Evolutionary conservation across 108 stramenopile genomes (phyloP), one percentile per base, ranked within the genome.

Genomic region (Phaeodactylum tricornutum): DNA sequence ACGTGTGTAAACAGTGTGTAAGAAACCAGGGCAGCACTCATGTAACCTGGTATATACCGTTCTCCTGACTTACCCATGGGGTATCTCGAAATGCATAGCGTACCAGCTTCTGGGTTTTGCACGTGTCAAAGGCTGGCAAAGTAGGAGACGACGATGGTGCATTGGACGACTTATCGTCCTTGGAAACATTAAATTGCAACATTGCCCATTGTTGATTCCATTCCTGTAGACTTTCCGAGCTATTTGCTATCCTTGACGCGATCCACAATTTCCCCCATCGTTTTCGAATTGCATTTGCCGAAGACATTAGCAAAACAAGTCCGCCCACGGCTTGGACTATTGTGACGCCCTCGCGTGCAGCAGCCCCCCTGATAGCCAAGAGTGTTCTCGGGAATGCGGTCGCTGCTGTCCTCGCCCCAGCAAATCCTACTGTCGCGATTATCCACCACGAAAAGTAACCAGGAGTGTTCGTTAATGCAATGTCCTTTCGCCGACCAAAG

Each of bases 131-230:
- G n/a, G n/a, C n/a, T n/a, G n/a, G n/a, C n/a, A n/a, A n/a, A n/a
- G n/a, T n/a, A n/a, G n/a, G n/a, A n/a, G n/a, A n/a, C n/a, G n/a
- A n/a, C n/a, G n/a, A n/a, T 53, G 16, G 0, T 9, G 44, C 8
- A 45, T 4, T 45, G 4, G 34, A 16, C 12, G 17, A 15, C 31
- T 49, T 23, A 29, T 49, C 21, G 2, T 49, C 31, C 9, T 47
- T 23, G 15, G 15, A 21, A 49, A 33, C 22, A 16, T 16, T 11
- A 4, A 16, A 33, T 5, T 29, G 35, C 15, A 3, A 17, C 28
- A 17, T 29, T 49, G 31, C 48, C 74, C 74, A 76, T 38, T 76
- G 66, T 1, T 50, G 60, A 23, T 44, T 50, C 84, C 84, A 87
- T 19, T 79, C 78, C 43, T 68, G 57, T 15, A 81, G 52, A 7